These are phyloP conservation scores for Psidium guajava DNA, from an alignment of 345 rosid genomes.

Conservation along the genomic window DNA sequence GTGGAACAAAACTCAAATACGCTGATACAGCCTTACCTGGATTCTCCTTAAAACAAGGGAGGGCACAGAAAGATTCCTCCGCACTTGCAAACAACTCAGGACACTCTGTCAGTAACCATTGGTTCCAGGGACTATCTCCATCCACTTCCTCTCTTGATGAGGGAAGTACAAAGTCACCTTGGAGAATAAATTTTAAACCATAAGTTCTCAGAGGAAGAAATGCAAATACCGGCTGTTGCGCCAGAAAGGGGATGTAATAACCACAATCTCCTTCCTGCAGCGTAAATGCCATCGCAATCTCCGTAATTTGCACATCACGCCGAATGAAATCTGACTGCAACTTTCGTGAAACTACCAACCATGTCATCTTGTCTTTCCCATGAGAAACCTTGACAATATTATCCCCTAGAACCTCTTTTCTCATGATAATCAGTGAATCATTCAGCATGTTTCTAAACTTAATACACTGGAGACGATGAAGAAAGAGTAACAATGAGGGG, in stretches of 20 bases:
- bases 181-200: conserved; percentile 87
- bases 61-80: conserved; percentile 55
- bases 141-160: conserved; percentile 98
- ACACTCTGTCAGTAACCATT: conserved; percentile 71
- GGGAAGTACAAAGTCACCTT: conserved; percentile 92
- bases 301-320: conserved; percentile 58
- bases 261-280: conserved; percentile 51
- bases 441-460: conserved; percentile 62
- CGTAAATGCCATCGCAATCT: conserved; percentile 76
- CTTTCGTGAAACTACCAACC: conserved; percentile 85
- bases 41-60: conserved; percentile 66
- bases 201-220: conserved; percentile 93
- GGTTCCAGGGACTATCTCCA: conserved; percentile 92
- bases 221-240: conserved; percentile 86
- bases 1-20: conserved; percentile 86
- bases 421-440: conserved; percentile 61
- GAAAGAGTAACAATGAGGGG: conserved; percentile 88
- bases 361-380: conserved; percentile 64
- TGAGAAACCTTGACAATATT: conserved; percentile 69
- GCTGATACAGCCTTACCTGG: conserved; percentile 78
- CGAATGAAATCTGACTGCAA: conserved; percentile 47
- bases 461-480: conserved; percentile 79
- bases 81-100: conserved; percentile 72
- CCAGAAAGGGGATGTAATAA: conserved; percentile 47
- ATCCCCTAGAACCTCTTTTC: conserved; percentile 64